These are phyloP conservation scores for Acacia concinna DNA, from an alignment of 331 rosid species.

Conservation along the genomic window DNA sequence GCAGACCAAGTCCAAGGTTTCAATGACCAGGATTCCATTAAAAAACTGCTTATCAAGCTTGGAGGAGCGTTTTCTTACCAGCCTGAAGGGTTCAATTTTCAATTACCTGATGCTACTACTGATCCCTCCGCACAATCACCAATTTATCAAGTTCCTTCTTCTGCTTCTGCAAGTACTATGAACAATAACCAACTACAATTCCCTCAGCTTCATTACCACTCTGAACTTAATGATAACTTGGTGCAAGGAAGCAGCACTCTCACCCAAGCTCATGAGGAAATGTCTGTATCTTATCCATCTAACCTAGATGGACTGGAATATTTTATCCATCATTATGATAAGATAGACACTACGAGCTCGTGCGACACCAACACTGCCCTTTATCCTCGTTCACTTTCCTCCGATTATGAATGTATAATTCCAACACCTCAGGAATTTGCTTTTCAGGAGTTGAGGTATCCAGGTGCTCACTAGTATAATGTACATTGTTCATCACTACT, in stretches of 20 bases:
- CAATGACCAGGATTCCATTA: constrained; percentile 59
- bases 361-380: constrained; percentile 39
- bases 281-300: constrained; percentile 37
- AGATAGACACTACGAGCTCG: constrained; percentile 39
- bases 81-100: constrained; percentile 37
- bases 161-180: constrained; percentile 18
- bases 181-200: constrained; percentile 34
- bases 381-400: constrained; percentile 35
- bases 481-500: constrained; percentile 15
- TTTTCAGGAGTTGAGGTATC: constrained; percentile 38
- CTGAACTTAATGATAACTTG: constrained; percentile 20
- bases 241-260: constrained; percentile 42
- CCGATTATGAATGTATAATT: constrained; percentile 36
- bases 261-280: constrained; percentile 33
- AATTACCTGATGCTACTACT: constrained; percentile 35
- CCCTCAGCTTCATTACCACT: constrained; percentile 32
- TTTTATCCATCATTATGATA: constrained; percentile 30
- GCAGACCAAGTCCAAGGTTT: constrained; percentile 26
- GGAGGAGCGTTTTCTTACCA: constrained; percentile 64
- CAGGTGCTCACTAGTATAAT: constrained; percentile 21
- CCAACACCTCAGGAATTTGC: constrained; percentile 22
- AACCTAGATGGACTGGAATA: constrained; percentile 61
- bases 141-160: constrained; percentile 34
- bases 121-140: constrained; percentile 25
- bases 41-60: constrained; percentile 64